These are phyloP conservation scores for Leccinum ochraceum DNA, from an alignment of 768 basidiomycete species.

Conservation along the genomic window DNA sequence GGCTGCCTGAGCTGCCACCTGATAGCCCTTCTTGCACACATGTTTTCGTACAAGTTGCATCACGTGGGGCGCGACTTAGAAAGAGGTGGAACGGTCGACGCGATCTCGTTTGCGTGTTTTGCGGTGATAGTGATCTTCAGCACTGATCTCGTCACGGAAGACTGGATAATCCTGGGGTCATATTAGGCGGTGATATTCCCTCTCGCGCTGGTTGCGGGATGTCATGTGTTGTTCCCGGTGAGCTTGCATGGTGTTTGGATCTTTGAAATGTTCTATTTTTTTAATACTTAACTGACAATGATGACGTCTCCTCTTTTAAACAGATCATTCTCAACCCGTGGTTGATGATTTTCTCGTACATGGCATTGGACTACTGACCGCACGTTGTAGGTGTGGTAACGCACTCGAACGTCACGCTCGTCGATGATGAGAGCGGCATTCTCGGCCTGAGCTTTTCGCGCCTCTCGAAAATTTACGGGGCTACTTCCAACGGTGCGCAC, in stretches of 20 bases:
- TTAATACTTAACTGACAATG: background rate
- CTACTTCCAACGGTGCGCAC: slow-evolving; percentile 48
- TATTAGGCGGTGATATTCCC: slow-evolving; percentile 82
- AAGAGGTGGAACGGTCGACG: slow-evolving; percentile 77
- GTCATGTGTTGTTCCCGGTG: slow-evolving; percentile 77
- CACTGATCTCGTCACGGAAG: slow-evolving; percentile 50
- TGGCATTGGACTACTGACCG: slow-evolving; percentile 5
- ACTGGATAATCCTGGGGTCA: slow-evolving; percentile 60
- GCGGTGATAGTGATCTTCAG: slow-evolving; percentile 59
- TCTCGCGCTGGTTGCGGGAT: slow-evolving; percentile 63
- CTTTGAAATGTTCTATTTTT: background rate
- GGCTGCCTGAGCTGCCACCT: slow-evolving; percentile 56
- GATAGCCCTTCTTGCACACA: slow-evolving; percentile 54
- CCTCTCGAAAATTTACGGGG: slow-evolving; percentile 57
- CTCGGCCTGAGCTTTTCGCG: slow-evolving; percentile 77
- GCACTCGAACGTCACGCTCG: slow-evolving; percentile 60
- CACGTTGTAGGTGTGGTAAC: slow-evolving; percentile 54
- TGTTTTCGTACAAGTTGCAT: slow-evolving; percentile 57
- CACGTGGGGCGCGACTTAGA: slow-evolving; percentile 63
- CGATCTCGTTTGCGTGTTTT: slow-evolving; percentile 52
- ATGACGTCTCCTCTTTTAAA: background rate
- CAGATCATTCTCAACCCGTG: no score
- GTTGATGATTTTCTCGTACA: no score
- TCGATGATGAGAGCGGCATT: slow-evolving; percentile 67
- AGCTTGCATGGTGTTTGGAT: slow-evolving; percentile 30